A percentile compares a stretch with the other conserved stretches of the same genome.
These are phyloP conservation scores for Physcomitrium patens DNA, from an alignment of 225 moss, liverwort and hornwort species.

Conservation along the genomic window DNA sequence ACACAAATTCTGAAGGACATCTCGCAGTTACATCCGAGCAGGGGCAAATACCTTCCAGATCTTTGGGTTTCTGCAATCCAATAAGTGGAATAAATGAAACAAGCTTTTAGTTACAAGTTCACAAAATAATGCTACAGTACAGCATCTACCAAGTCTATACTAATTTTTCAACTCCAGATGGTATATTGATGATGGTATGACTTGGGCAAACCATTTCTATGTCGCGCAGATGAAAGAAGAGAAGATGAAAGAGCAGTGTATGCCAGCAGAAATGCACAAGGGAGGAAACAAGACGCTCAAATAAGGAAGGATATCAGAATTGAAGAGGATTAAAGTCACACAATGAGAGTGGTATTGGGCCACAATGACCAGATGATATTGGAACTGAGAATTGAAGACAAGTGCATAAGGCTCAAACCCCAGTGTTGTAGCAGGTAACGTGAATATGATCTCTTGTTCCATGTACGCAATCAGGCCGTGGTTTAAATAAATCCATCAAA, in stretches of 20 bases:
- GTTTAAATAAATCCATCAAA: too few species aligned
- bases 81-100: too few species aligned
- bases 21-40: constrained; percentile 39
- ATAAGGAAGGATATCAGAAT: background rate
- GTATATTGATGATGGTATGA: too few species aligned
- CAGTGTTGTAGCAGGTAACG: too few species aligned
- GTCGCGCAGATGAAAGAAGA: too few species aligned
- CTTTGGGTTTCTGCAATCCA: constrained; percentile 62
- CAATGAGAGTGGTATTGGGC: background rate
- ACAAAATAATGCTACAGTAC: too few species aligned
- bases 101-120: too few species aligned
- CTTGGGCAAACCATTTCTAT: too few species aligned
- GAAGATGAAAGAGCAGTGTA: background rate
- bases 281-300: background rate
- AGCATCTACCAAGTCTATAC: too few species aligned
- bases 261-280: background rate
- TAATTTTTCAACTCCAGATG: too few species aligned
- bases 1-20: constrained; percentile 50
- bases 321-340: background rate
- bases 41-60: constrained; percentile 63
- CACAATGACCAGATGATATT: background rate
- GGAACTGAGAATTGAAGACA: background rate
- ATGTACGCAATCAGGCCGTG: too few species aligned
- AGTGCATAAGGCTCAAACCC: background rate
- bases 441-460: background rate